A percentile compares a stretch with the other conserved stretches of the same genome.
phyloP scores from a whole-genome alignment of 352 stramenopile species.

The Globisporangium megalacanthum region DNA sequence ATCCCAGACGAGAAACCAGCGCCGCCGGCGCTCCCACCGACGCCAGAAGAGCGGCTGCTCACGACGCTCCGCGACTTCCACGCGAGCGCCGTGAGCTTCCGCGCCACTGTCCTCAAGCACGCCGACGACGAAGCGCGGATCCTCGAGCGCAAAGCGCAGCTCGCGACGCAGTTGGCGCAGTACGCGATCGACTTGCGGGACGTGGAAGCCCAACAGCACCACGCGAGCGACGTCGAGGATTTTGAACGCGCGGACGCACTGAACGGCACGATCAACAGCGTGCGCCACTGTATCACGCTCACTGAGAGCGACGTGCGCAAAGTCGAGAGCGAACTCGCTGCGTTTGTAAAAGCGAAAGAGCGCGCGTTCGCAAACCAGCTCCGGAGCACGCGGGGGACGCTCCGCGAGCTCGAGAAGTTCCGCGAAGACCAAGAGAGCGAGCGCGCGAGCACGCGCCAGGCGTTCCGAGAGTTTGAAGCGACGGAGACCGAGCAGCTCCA shows the following conservation, averaged over 20 bases:
- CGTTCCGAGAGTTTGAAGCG: conserved; percentile 58
- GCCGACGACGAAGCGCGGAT: conserved; percentile 73
- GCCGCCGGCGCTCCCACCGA: conserved; percentile 23
- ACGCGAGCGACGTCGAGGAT: conserved; percentile 75
- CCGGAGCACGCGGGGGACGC: conserved; percentile 58
- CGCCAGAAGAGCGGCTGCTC: conserved; percentile 61
- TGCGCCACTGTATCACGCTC: conserved; percentile 75
- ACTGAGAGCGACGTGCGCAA: conserved; percentile 78
- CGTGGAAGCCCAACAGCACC: conserved; percentile 78
- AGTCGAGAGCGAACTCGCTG: conserved; percentile 59
- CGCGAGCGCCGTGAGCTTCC: conserved; percentile 63
- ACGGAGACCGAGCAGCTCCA: conserved; percentile 71
- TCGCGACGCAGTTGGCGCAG: conserved; percentile 65
- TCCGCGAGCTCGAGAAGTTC: conserved; percentile 76
- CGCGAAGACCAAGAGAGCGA: conserved; percentile 63
- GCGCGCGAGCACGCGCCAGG: conserved; percentile 34
- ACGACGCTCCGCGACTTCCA: conserved; percentile 73
- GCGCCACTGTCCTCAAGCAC: conserved; percentile 52
- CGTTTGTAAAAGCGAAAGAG: conserved; percentile 72
- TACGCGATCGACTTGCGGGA: conserved; percentile 75
- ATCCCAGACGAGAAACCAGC: conserved; percentile 25
- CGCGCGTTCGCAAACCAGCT: conserved; percentile 76
- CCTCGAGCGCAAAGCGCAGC: conserved; percentile 55
- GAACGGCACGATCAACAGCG: conserved; percentile 76
- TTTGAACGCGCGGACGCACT: conserved; percentile 81